Base-by-base conservation (phyloP, 2,329 filamentous ascomycete genomes). In the Sporothrix phasma region DNA sequence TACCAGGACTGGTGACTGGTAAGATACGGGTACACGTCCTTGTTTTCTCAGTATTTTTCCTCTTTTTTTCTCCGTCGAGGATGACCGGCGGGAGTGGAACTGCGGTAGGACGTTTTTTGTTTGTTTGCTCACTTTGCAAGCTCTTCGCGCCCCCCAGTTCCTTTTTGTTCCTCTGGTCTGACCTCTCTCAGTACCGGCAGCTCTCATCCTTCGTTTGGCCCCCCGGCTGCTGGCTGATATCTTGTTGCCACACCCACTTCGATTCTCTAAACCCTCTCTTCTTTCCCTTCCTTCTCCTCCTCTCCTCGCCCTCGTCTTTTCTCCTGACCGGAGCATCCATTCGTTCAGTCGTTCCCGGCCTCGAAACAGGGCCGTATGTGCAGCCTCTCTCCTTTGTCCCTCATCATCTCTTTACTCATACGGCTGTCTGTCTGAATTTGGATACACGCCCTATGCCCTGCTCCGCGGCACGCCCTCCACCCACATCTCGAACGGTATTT, bases 341-440 rank as follows among this genome's bases (percentile, higher is more conserved):
- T 62, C 64, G 60, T 46, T 62, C 60, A 43, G 51, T 65, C 53
- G 31, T 46, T 43, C 47, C 60, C 54, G 37, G 60, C 13, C 34
- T 53, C 64, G 61, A 60, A 56, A 65, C 64, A 56, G 37, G 43
- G 29, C 43, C 62, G 58, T 34, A 62, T 62, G 63, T 66, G 47
- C 51, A 58, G 63, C 49, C 45, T 51, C n/a, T 54, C 43, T 47
- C 61, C 39, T 43, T 54, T 62, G 34, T 54, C 5, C 53, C 13
- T 67, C 58, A 47, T 60, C 24, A 63, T 64, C 67, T 68, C 65
- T 71, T 68, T 66, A 22, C 8, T 13, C 24, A 19, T 61, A 41
- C 56, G 49, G 31, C 34, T 53, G 24, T 34, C 24, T 34, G 24
- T 34, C 37, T 62, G 26, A 6, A 26, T 34, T 51, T 45, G 26